Conservation (phyloP, 1,139 yeast genomes). For the Lodderomyces beijingensis region DNA sequence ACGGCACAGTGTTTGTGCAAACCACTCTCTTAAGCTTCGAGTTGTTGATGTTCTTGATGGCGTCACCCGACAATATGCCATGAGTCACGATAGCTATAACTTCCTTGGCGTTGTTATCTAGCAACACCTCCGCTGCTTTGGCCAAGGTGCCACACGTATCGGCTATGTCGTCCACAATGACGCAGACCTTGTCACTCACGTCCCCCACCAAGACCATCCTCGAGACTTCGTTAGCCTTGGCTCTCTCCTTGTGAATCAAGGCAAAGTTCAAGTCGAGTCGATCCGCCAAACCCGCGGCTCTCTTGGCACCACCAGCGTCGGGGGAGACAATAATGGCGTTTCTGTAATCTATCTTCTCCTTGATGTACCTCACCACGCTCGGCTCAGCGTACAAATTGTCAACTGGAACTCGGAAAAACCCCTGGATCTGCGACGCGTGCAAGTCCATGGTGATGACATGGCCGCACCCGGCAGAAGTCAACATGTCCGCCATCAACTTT, state of each 20-base stretch:
- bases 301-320: constrained; percentile 98
- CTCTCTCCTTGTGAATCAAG: constrained; percentile 93
- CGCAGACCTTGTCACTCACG: constrained; percentile 80
- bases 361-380: constrained; percentile 81
- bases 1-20: constrained; percentile 93
- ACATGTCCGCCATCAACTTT: constrained; percentile 89
- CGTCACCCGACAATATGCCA: constrained; percentile 87
- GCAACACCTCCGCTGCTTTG: constrained; percentile 88
- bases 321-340: constrained; percentile 90
- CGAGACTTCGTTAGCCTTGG: constrained; percentile 89
- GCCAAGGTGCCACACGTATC: constrained; percentile 97
- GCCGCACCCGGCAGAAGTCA: constrained; percentile 93
- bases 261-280: constrained; percentile 91
- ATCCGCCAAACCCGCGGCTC: constrained; percentile 96
- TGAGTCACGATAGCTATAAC: constrained; percentile 96
- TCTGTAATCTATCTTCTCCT: constrained; percentile 59
- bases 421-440: constrained; percentile 97
- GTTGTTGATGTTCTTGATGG: constrained; percentile 75
- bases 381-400: constrained; percentile 97
- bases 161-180: constrained; percentile 96
- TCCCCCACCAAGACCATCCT: constrained; percentile 97
- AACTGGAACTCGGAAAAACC: constrained; percentile 93
- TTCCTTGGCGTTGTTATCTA: constrained; percentile 74
- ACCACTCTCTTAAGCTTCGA: constrained; percentile 77
- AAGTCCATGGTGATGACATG: constrained; percentile 97